Conservation (phyloP, 169 alveolate species). For the Amoebophrya sp. region DNA sequence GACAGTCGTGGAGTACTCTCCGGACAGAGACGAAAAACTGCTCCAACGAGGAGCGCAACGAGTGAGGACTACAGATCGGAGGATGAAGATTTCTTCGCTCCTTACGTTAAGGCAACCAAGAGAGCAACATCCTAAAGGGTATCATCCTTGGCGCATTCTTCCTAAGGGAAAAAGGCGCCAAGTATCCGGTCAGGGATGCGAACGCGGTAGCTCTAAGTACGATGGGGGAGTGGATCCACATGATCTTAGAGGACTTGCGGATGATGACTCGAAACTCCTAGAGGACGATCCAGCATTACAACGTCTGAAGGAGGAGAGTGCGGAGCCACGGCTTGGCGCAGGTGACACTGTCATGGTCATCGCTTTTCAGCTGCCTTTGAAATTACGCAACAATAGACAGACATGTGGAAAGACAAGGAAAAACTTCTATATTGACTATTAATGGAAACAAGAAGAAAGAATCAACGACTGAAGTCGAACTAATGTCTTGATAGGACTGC, state of each 20-base stretch:
- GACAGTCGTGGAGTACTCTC: no score
- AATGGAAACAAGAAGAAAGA: background rate
- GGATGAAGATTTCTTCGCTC: no score
- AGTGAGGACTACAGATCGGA: no score
- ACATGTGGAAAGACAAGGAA: background rate
- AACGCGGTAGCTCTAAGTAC: background rate
- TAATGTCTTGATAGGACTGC: conserved; percentile 22
- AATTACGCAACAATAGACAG: background rate
- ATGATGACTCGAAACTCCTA: background rate
- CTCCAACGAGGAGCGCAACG: no score
- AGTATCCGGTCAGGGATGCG: background rate
- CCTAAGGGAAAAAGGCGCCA: no score
- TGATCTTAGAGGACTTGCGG: background rate
- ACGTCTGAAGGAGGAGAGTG: background rate
- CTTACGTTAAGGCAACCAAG: no score
- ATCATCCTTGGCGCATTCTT: no score
- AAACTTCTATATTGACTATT: background rate
- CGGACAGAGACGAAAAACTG: no score
- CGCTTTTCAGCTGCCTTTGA: conserved; percentile 36
- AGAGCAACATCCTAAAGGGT: no score
- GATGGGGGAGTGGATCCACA: background rate
- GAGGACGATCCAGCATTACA: background rate
- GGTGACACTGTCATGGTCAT: conserved; percentile 16
- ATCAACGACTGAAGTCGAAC: background rate
- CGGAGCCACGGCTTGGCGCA: background rate